A percentile compares a stretch with the other conserved stretches of the same genome.
These are phyloP conservation scores for Linnemannia zychae DNA, from an alignment of 192 early-diverging fungal genomes.

Conservation along the genomic window DNA sequence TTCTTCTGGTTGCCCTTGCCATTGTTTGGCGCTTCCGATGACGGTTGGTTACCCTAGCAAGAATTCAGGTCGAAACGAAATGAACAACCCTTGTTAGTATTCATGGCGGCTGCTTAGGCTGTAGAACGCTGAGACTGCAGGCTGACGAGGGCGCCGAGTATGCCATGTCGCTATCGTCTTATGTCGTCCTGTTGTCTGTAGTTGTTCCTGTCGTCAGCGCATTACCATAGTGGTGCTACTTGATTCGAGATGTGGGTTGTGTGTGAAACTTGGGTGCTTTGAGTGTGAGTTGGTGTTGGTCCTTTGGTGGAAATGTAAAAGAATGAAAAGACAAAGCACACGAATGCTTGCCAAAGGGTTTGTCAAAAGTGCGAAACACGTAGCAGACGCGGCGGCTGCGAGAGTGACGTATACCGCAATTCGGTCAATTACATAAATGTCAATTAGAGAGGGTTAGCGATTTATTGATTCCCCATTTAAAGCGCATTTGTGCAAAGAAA, in stretches of 20 bases:
- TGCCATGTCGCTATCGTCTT: background rate
- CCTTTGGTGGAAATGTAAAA: background rate
- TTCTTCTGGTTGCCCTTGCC: constrained; percentile 49
- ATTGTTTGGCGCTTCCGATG: constrained; percentile 39
- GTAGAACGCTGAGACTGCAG: background rate
- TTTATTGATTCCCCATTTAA: background rate
- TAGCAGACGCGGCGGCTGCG: constrained; percentile 29
- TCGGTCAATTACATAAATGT: background rate
- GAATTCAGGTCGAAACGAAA: background rate
- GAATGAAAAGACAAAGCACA: constrained; percentile 1
- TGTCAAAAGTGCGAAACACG: background rate
- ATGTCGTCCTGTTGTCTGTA: background rate
- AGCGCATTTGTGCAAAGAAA: no score
- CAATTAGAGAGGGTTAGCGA: constrained; percentile 22
- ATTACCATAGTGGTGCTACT: constrained; percentile 11
- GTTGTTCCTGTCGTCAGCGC: background rate
- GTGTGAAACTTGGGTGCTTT: background rate
- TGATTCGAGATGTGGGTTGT: constrained; percentile 2
- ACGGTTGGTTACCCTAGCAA: constrained; percentile 53
- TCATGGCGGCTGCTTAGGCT: background rate
- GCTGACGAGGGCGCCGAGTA: background rate
- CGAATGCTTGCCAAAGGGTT: background rate
- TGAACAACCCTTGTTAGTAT: background rate
- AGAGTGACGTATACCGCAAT: constrained; percentile 23
- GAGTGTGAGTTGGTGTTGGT: background rate